Conservation (phyloP, 2,329 filamentous ascomycete genomes). For the Beauveria sp. region DNA sequence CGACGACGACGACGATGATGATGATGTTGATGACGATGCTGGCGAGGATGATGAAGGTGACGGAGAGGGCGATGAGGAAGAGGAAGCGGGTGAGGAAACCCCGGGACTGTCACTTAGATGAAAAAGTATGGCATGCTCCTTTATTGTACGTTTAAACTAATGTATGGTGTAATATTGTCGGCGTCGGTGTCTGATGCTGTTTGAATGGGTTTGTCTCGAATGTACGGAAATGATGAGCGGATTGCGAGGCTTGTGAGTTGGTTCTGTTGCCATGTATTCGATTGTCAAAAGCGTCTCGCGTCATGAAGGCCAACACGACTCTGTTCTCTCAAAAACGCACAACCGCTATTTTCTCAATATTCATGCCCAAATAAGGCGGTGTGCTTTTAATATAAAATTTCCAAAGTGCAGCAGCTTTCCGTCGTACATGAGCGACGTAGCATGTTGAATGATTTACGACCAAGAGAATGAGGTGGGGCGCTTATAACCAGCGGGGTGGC, state of each 20-base stretch:
- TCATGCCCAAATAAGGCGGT: too few species aligned
- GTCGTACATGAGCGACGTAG: neutral
- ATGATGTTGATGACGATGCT: conserved; percentile 31
- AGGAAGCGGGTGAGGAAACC: conserved; percentile 17
- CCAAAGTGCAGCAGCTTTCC: neutral
- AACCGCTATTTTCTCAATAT: neutral
- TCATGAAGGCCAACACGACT: neutral
- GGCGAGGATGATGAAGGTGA: conserved; percentile 29
- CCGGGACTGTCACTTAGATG: conserved; percentile 3
- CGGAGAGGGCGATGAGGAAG: conserved; percentile 22
- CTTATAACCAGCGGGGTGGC: neutral
- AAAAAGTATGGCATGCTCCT: neutral
- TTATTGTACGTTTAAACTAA: neutral
- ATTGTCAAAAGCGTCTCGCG: too few species aligned
- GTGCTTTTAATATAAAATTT: neutral
- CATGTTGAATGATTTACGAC: neutral
- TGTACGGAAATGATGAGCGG: neutral
- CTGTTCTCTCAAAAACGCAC: neutral
- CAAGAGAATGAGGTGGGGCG: neutral
- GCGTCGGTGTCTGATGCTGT: neutral
- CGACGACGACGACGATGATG: conserved; percentile 42
- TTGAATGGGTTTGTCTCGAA: neutral
- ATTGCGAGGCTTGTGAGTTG: neutral
- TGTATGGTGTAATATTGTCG: neutral
- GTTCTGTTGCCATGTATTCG: too few species aligned